Percentiles rank a stretch among this genome's conserved stretches.
phyloP scores from a whole-genome alignment of 805 yeast genomes.

The Yamadazyma tumulicola region DNA sequence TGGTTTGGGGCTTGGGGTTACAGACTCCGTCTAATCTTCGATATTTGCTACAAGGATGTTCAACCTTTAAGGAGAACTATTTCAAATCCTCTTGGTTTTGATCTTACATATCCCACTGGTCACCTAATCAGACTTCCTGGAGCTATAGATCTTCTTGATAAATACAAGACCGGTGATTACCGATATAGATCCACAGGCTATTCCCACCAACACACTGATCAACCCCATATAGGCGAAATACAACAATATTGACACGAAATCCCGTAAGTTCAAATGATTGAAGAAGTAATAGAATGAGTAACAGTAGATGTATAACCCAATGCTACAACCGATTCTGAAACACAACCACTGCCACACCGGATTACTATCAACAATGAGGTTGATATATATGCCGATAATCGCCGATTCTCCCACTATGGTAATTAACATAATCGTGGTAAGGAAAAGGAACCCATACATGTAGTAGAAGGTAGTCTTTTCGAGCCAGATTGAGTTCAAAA shows the following conservation, averaged over 20 bases:
- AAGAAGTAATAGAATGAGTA: slow-evolving; percentile 68
- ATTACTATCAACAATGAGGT: slow-evolving; percentile 51
- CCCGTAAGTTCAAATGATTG: slow-evolving; percentile 56
- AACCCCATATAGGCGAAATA: slow-evolving; percentile 72
- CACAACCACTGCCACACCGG: slow-evolving; percentile 83
- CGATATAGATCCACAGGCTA: slow-evolving; percentile 75
- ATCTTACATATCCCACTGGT: neutral
- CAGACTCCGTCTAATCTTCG: too few relatives aligned
- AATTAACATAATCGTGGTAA: slow-evolving; percentile 55
- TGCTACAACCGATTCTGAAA: slow-evolving; percentile 63
- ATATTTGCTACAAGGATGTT: too few relatives aligned
- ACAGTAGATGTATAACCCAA: slow-evolving; percentile 65
- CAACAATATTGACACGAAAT: slow-evolving; percentile 61
- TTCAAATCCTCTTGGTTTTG: too few relatives aligned
- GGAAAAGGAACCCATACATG: slow-evolving; percentile 72
- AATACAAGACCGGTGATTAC: slow-evolving; percentile 64
- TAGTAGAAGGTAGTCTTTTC: slow-evolving; percentile 76
- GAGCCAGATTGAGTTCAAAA: slow-evolving; percentile 75
- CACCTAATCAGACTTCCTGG: slow-evolving; percentile 51
- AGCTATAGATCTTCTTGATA: slow-evolving; percentile 57
- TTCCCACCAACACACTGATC: slow-evolving; percentile 57
- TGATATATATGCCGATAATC: slow-evolving; percentile 62
- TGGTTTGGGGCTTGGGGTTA: too few relatives aligned
- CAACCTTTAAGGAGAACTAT: too few relatives aligned
- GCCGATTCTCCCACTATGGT: slow-evolving; percentile 70